Evolutionary conservation across 345 rosid species (phyloP).

Genomic region (Citrus medica): DNA sequence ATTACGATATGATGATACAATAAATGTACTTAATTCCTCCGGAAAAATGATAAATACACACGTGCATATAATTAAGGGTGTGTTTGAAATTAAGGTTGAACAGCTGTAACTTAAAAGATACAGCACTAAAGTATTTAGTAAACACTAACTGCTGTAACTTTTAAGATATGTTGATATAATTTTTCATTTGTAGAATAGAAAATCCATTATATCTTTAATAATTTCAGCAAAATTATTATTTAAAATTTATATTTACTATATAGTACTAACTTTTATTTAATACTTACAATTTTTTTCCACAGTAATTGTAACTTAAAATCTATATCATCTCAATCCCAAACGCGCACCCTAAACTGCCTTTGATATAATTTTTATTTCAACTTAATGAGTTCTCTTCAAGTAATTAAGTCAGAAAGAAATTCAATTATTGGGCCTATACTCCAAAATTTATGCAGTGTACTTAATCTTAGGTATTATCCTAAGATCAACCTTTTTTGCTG

Average conservation of each 20-base stretch:
- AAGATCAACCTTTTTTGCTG: not conserved
- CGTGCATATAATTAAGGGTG: not conserved
- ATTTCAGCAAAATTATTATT: no score
- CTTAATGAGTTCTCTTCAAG: not conserved
- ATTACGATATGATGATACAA: not conserved
- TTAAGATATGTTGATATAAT: no score
- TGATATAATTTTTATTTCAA: not conserved
- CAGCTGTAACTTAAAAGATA: no score
- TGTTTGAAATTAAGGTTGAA: fast-evolving
- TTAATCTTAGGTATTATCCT: conserved; percentile 10
- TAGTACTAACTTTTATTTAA: no score
- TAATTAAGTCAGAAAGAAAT: not conserved
- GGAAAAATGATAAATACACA: not conserved
- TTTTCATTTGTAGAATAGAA: no score
- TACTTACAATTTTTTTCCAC: no score
- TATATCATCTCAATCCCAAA: fast-evolving
- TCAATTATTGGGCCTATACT: conserved; percentile 3
- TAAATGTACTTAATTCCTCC: not conserved
- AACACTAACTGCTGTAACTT: fast-evolving
- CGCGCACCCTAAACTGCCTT: not conserved
- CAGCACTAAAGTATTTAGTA: no score
- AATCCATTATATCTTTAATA: no score
- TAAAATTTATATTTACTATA: no score
- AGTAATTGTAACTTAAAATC: fast-evolving
- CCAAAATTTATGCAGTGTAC: not conserved